Conservation (phyloP, 164 flowering plant species). For the Echeveria elegans region DNA sequence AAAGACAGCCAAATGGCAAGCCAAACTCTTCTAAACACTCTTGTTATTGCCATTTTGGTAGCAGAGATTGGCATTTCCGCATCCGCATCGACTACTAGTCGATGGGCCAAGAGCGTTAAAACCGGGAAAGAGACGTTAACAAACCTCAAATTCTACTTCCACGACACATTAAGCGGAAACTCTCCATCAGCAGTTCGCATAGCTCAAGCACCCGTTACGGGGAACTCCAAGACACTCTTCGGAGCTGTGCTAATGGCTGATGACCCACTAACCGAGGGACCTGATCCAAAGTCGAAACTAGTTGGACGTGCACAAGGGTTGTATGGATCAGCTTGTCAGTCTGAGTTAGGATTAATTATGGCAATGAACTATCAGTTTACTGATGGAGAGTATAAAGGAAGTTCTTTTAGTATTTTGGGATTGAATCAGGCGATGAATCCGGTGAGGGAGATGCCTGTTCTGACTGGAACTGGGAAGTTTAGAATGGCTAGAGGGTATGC, state of each 20-base stretch:
- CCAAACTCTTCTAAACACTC: neutral
- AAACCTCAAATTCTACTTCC: conserved; percentile 49
- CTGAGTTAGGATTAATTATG: conserved; percentile 11
- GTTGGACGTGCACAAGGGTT: conserved; percentile 29
- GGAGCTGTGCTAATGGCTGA: conserved; percentile 19
- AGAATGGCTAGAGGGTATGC: conserved; percentile 33
- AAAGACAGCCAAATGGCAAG: neutral
- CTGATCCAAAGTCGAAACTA: conserved; percentile 20
- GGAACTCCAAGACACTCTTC: conserved; percentile 16
- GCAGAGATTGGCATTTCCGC: neutral
- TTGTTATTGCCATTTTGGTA: neutral
- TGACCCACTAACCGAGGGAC: conserved; percentile 24
- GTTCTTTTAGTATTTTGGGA: conserved; percentile 20
- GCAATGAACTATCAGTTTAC: conserved; percentile 18
- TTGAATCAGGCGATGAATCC: conserved; percentile 16
- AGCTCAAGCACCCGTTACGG: conserved; percentile 10
- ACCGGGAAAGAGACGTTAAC: conserved; percentile 24
- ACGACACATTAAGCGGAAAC: conserved; percentile 7
- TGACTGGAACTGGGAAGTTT: conserved; percentile 32
- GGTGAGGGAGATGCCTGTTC: conserved; percentile 23
- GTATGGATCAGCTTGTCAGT: conserved; percentile 19
- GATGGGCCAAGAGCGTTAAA: neutral
- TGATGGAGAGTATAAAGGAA: conserved; percentile 22
- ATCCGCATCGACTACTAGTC: neutral
- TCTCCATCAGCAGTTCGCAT: conserved; percentile 21